These are phyloP conservation scores for Penicillium sp. DNA, from an alignment of 2,329 filamentous ascomycete genomes.

Conservation along the genomic window DNA sequence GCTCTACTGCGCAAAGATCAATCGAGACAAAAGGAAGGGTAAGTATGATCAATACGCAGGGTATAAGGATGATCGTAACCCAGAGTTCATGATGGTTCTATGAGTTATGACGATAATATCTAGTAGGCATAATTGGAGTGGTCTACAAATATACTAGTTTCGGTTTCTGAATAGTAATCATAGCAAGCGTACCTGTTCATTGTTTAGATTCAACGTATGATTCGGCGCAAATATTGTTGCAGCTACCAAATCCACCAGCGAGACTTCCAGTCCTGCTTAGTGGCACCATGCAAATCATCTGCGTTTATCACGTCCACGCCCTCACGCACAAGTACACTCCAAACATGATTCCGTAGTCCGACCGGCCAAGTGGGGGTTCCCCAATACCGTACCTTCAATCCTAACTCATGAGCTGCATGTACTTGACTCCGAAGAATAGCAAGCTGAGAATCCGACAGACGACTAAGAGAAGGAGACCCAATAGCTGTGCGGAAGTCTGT, in stretches of 20 bases:
- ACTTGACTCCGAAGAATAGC: slow-evolving; percentile 48
- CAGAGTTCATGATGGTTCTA: slow-evolving; percentile 60
- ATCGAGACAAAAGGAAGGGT: slow-evolving; percentile 59
- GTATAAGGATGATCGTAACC: slow-evolving; percentile 62
- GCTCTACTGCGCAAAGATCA: slow-evolving; percentile 62
- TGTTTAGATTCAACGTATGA: background rate
- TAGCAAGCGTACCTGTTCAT: background rate
- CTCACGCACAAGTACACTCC: slow-evolving; percentile 55
- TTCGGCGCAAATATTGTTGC: background rate
- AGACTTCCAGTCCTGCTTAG: slow-evolving; percentile 41
- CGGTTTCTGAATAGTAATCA: background rate
- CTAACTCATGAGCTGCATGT: slow-evolving; percentile 48
- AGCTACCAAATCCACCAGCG: slow-evolving; percentile 17
- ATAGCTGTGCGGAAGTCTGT: slow-evolving; percentile 56
- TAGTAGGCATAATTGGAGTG: background rate
- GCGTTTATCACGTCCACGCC: slow-evolving; percentile 62
- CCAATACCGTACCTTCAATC: slow-evolving; percentile 61
- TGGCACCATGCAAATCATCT: slow-evolving; percentile 56
- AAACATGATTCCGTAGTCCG: slow-evolving; percentile 54
- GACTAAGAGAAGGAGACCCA: slow-evolving; percentile 50
- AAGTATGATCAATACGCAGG: slow-evolving; percentile 59
- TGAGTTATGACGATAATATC: slow-evolving; percentile 31
- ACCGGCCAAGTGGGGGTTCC: slow-evolving; percentile 58
- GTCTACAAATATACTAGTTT: background rate
- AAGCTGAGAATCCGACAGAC: slow-evolving; percentile 48